Conservation (phyloP, 768 basidiomycete species). For the Suillus sp. region DNA sequence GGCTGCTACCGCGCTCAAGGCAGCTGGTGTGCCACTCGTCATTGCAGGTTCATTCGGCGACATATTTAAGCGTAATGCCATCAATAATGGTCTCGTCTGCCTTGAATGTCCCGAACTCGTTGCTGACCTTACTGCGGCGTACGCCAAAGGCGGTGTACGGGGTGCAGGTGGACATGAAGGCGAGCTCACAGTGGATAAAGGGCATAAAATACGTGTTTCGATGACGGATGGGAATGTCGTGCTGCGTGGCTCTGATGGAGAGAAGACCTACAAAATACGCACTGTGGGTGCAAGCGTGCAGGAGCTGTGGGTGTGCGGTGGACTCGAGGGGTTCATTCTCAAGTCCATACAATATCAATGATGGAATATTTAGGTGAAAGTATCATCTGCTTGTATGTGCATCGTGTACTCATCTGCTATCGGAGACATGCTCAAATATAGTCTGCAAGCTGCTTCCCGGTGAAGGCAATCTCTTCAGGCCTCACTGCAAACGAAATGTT, state of each 20-base stretch:
- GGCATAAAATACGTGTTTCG: conserved; percentile 61
- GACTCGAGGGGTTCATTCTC: conserved; percentile 89
- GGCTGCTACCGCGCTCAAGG: conserved; percentile 95
- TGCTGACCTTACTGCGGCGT: conserved; percentile 72
- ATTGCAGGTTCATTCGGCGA: conserved; percentile 99
- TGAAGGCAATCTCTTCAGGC: too few species aligned
- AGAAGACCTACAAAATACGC: conserved; percentile 64
- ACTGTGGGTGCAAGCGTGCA: conserved; percentile 93
- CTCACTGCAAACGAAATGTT: background rate
- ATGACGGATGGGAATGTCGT: conserved; percentile 73
- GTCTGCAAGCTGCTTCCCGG: background rate
- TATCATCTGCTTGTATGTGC: background rate
- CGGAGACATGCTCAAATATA: background rate
- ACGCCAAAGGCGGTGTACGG: conserved; percentile 72
- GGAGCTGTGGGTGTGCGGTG: conserved; percentile 95
- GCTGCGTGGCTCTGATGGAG: conserved; percentile 45
- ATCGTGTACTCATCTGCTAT: background rate
- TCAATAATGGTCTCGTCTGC: conserved; percentile 97
- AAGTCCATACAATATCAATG: conserved; percentile 55
- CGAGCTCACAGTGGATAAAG: conserved; percentile 81
- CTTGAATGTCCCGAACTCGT: conserved; percentile 91
- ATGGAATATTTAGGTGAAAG: conserved; percentile 3
- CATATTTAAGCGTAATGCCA: conserved; percentile 98
- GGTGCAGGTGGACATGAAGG: conserved; percentile 80
- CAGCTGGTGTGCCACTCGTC: conserved; percentile 90